Evolutionary conservation across 768 basidiomycete species (phyloP), one percentile per base, ranked within the genome.

Genomic region (Mycena floridula): DNA sequence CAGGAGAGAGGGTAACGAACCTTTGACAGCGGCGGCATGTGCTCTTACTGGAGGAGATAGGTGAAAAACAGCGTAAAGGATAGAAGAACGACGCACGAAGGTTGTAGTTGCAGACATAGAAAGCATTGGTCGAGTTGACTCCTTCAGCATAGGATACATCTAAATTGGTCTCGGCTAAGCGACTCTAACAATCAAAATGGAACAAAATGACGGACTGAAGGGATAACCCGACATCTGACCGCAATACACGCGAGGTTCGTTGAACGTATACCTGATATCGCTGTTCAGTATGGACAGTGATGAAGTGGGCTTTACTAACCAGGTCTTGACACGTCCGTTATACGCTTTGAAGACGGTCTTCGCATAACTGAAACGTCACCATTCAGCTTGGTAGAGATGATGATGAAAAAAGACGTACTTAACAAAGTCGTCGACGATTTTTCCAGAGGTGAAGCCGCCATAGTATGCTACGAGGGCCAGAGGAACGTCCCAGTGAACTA

Each of bases 401-500:
- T 11, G 40, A 12, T 21, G n/a, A 25, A 3, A 13, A 13, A 40
- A 11, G 13, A 35, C 63, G 27, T 45, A 72, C 73, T 73, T 60
- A 24, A 73, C 62, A 49, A 69, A 77, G 47, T 77, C 75, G 35
- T 71, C 67, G 2, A 77, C 65, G 24, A 74, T 64, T 30, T 66
- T 54, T 2, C 68, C 60, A 20, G 70, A 70, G 6, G 68, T 66
- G 45, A 76, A 77, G 5, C 70, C 73, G 12, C 73, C 72, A 44
- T 77, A 77, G 48, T 72, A 72, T 4, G 71, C 73, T 8, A 67
- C 57, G 21, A 76, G 45, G 6, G 73, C 67, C 4, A 74, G 54
- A 1, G 75, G 75, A 4, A 65, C 66, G 50, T 75, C 74, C 72
- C 72, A 73, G 50, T 76, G 72, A 55, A 72, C 71, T 74, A 45